Base-by-base conservation (phyloP, 2,329 filamentous ascomycete species). In the Pyrenophora tritici-repentis region DNA sequence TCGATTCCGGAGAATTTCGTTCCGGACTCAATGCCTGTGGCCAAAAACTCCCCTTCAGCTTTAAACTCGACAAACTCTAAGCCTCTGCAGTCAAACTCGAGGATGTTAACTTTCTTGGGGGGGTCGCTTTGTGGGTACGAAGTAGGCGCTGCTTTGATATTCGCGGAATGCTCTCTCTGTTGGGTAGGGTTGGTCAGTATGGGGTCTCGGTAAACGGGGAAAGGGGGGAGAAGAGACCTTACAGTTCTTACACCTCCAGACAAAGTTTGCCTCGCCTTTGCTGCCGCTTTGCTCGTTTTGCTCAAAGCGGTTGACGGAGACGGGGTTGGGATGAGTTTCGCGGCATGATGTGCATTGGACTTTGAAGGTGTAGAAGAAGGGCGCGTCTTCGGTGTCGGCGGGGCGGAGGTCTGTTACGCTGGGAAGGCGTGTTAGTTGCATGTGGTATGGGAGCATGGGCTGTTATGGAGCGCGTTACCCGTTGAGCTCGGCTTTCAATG, bases 161-260 rank as follows among this genome's bases (percentile, higher is more conserved):
- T 88, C 47, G 93, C 93, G 26, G 91, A 91, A 14, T 91, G 90
- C 73, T 94, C 89, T 73, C 89, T 83, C 90, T 92, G 37, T 17
- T n/a, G 13, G 8, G 2, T 6, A 1, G 1, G 4, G 3, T 29
- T 29, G 3, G 26, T 29, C 26, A 29, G 14, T 44, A 31, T 41
- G 24, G 16, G 6, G 6, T 7, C 14, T 9, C 14, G 13, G 14
- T 13, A 17, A 26, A 20, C n/a, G 9, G 6, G 16, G 22, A 41
- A 18, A 17, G n/a, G 35, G 58, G 66, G 57, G 45, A 58, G 56
- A 63, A 53, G 56, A 62, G 26, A 94, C 91, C 84, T 94, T 95
- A 86, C 94, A 99, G 72, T 94, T 93, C 76, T 95, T 96, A 83
- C 94, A 99, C 74, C 86, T 92, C 93, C 94, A 99, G n/a, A 99